Base-by-base conservation (phyloP, 352 stramenopile species). In the Phytophthora chlamydospora region DNA sequence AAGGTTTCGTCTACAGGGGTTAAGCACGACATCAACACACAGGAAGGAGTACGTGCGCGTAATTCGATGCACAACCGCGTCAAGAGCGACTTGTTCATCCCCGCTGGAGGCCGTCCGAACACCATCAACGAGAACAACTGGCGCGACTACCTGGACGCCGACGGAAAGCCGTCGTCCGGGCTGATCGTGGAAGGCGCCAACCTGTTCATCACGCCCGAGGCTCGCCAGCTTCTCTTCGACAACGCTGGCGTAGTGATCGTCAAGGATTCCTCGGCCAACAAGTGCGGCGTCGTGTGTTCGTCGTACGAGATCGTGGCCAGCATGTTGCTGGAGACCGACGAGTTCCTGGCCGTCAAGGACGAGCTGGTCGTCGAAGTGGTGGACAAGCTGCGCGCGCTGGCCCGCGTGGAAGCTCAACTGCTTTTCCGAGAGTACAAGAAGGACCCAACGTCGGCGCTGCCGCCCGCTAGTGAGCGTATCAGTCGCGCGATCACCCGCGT, bases 51-150 rank as follows among this genome's bases (percentile, higher is more conserved):
- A 27, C 95, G 96, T 54, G 92, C 95, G 41, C 89, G 97, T 58
- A 99, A 99, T 76, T 98, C 88, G 60, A 98, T 99, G 92, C 97
- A 99, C 91, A 99, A 99, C 75, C 89, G 97, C 16, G 86, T 93
- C 7, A 88, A 90, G 71, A 92, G 84, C 49, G 86, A 95, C 56
- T 58, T 95, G 50, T 95, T 95, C 66, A 91, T 95, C 62, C 86
- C 84, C 3, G 83, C 82, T 11, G 86, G 86, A 49, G 86, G 86
- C 56, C 84, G 86, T 39, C 86, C 86, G 10, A 91, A 91, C 64
- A 90, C 86, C 24, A 90, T 95, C 66, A 95, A 95, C 68, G 76
- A 91, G 56, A 92, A 90, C 79, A 95, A 95, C 75, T 91, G 85
- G 79, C 65, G 59, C 16, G 75, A 89, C 31, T 93, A 87, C 62